phyloP scores from a whole-genome alignment of 495 filamentous ascomycete genomes.

The Niebla homalea region DNA sequence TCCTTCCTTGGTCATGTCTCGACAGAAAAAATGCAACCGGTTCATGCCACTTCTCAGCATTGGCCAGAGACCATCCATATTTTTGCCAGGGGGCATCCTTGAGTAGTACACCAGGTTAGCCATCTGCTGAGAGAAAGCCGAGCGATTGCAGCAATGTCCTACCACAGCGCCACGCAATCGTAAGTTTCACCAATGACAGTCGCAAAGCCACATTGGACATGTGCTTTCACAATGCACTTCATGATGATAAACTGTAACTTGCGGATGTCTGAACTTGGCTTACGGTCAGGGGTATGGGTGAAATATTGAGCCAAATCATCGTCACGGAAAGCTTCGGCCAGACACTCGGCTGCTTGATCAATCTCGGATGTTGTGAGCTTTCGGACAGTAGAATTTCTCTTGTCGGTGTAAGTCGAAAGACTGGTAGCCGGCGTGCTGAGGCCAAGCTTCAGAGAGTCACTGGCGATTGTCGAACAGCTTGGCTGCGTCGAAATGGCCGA shows the following conservation, averaged over 20 bases:
- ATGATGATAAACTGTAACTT: constrained; percentile 60
- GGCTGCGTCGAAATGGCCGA: background rate
- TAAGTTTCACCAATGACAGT: constrained; percentile 60
- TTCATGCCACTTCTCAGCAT: constrained; percentile 59
- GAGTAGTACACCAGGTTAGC: background rate
- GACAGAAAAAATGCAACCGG: constrained; percentile 50
- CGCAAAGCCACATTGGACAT: constrained; percentile 56
- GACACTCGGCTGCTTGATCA: constrained; percentile 49
- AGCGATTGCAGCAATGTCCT: constrained; percentile 3
- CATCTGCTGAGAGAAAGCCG: background rate
- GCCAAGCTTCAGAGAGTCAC: background rate
- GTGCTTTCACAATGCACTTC: constrained; percentile 58
- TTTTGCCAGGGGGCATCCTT: constrained; percentile 65
- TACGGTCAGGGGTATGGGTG: constrained; percentile 50
- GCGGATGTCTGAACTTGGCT: constrained; percentile 49
- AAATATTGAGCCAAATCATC: constrained; percentile 64
- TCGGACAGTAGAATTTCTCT: constrained; percentile 35
- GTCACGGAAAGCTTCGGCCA: constrained; percentile 63
- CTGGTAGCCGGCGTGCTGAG: background rate
- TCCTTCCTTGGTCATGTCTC: constrained; percentile 46
- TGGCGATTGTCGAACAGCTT: background rate
- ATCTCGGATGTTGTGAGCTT: constrained; percentile 45
- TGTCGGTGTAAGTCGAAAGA: constrained; percentile 5
- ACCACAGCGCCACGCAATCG: constrained; percentile 69
- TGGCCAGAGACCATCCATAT: constrained; percentile 59